Evolutionary conservation across 768 basidiomycete genomes (phyloP).

Genomic region (Crepidotus variabilis): DNA sequence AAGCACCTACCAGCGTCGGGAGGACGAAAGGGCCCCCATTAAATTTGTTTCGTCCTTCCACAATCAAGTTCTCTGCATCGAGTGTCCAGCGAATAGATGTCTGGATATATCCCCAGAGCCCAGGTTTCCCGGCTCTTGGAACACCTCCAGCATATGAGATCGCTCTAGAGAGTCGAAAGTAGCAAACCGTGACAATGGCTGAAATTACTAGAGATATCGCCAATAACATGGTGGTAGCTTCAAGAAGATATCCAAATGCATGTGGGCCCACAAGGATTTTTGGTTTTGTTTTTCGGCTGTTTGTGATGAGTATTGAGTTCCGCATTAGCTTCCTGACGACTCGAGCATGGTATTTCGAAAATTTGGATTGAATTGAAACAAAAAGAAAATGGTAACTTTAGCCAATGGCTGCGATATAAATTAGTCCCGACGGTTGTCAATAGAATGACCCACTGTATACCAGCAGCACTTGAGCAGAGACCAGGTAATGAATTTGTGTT

Average conservation of each 20-base stretch:
- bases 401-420: too few relatives aligned
- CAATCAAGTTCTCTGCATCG: conserved; percentile 24
- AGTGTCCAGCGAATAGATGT: conserved; percentile 32
- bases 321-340: too few relatives aligned
- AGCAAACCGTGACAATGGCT: conserved; percentile 15
- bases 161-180: conserved; percentile 22
- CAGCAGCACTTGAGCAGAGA: too few relatives aligned
- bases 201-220: conserved; percentile 8
- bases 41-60: conserved; percentile 26
- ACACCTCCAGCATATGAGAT: conserved; percentile 19
- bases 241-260: conserved; percentile 1
- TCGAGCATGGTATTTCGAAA: too few relatives aligned
- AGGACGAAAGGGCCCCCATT: conserved; percentile 27
- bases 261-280: conserved; percentile 7
- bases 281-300: neutral
- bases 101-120: conserved; percentile 29
- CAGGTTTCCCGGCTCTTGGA: conserved; percentile 29
- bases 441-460: too few relatives aligned
- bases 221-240: neutral
- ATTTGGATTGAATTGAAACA: too few relatives aligned
- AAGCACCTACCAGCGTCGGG: conserved; percentile 27
- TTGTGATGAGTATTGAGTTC: too few relatives aligned
- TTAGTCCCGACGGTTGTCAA: too few relatives aligned
- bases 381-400: too few relatives aligned
- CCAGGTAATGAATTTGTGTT: too few relatives aligned